A percentile compares a stretch with the other conserved stretches of the same genome.
phyloP scores from a whole-genome alignment of 208 protist genomes.

The Crithidia sp. region DNA sequence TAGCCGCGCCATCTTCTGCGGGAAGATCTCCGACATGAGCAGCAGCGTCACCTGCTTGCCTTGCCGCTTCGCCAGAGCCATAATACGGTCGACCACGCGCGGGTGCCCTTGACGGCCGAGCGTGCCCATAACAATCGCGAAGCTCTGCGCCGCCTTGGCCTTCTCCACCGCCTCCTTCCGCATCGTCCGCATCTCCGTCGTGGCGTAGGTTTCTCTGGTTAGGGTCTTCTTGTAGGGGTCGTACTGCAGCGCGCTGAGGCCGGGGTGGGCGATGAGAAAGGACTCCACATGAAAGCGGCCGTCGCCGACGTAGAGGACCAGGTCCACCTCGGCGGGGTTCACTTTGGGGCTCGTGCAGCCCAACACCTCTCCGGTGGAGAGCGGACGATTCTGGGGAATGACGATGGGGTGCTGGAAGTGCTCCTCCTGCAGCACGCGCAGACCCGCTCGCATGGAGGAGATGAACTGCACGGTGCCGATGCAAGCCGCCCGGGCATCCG shows the following conservation, averaged over 20 bases:
- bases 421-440: conserved; percentile 69
- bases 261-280: conserved; percentile 98
- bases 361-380: conserved; percentile 98
- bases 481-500: conserved; percentile 81
- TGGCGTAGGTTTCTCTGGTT: conserved; percentile 94
- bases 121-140: conserved; percentile 97
- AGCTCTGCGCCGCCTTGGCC: conserved; percentile 81
- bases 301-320: conserved; percentile 96
- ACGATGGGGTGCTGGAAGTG: conserved; percentile 84
- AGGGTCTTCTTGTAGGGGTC: conserved; percentile 97
- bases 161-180: conserved; percentile 81
- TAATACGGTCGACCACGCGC: conserved; percentile 92
- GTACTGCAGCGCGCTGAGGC: conserved; percentile 92
- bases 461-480: conserved; percentile 98
- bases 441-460: conserved; percentile 91
- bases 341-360: conserved; percentile 98
- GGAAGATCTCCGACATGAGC: conserved; percentile 98
- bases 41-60: conserved; percentile 87
- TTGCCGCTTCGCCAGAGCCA: conserved; percentile 69
- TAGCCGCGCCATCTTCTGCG: conserved; percentile 93
- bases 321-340: conserved; percentile 59
- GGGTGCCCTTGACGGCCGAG: conserved; percentile 97
- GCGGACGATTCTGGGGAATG: conserved; percentile 95
- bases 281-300: conserved; percentile 99
- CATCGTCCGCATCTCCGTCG: conserved; percentile 90